Evolutionary conservation across 371 early-diverging fungal species (phyloP).

Genomic region (Mucor lusitanicus): DNA sequence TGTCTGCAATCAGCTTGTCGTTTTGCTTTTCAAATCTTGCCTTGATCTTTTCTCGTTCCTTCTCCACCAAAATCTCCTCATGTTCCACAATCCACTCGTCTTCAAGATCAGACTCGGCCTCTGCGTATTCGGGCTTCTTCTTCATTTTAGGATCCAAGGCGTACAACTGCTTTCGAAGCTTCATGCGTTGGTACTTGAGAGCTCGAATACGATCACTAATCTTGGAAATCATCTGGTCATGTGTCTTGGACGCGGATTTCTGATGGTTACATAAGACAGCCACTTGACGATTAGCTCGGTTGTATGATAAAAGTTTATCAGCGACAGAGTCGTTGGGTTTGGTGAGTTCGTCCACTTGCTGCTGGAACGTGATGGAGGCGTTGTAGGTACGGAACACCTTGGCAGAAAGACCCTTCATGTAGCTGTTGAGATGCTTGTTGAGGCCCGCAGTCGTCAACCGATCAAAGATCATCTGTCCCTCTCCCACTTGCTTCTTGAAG

Average conservation of each 20-base stretch:
- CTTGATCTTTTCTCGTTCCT: constrained; percentile 62
- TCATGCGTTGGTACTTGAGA: constrained; percentile 82
- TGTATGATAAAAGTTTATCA: constrained; percentile 92
- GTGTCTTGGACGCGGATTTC: constrained; percentile 81
- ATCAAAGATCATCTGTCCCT: constrained; percentile 85
- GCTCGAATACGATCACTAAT: constrained; percentile 83
- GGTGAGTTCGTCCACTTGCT: constrained; percentile 77
- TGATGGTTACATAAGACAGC: constrained; percentile 99
- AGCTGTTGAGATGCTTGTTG: constrained; percentile 85
- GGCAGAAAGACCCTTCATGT: constrained; percentile 94
- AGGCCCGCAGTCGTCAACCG: constrained; percentile 76
- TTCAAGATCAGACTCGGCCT: constrained; percentile 78
- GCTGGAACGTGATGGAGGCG: constrained; percentile 93
- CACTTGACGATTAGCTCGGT: constrained; percentile 95
- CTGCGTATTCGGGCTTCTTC: constrained; percentile 65
- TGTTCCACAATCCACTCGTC: constrained; percentile 77
- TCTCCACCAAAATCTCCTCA: constrained; percentile 56
- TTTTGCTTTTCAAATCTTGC: constrained; percentile 73
- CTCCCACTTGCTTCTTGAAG: constrained; percentile 72
- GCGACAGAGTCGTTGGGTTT: constrained; percentile 66
- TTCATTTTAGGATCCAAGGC: constrained; percentile 73
- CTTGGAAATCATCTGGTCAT: constrained; percentile 76
- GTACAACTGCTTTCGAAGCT: constrained; percentile 67
- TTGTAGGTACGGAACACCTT: constrained; percentile 99
- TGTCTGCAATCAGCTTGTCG: constrained; percentile 65